A percentile compares a stretch with the other conserved stretches of the same genome.
These are phyloP conservation scores for Bromus sterilis DNA, from an alignment of 176 grass and related monocot genomes.

Conservation along the genomic window DNA sequence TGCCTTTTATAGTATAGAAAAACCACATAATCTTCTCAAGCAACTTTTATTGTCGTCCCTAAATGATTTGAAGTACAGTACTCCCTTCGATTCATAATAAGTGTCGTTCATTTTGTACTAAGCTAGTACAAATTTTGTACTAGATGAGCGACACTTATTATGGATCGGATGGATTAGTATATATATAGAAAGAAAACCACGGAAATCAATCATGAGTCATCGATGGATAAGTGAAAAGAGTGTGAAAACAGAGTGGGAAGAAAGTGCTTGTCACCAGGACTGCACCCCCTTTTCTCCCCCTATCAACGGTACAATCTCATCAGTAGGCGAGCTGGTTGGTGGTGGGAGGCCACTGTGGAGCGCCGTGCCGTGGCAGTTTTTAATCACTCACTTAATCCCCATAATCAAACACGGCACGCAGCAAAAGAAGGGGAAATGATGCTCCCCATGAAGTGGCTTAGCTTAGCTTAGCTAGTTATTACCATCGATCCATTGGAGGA, in stretches of 20 bases:
- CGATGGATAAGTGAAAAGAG: not conserved
- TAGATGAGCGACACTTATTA: no score
- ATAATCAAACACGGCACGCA: not conserved
- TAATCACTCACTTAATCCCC: not conserved
- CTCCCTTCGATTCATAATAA: no score
- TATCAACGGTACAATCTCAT: conserved; percentile 17
- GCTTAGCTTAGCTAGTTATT: not conserved
- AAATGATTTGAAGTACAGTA: no score
- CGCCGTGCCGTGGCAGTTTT: not conserved
- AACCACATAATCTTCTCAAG: no score
- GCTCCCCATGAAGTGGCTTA: not conserved
- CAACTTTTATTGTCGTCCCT: no score
- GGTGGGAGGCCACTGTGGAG: not conserved
- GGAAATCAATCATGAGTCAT: no score
- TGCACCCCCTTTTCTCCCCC: not conserved
- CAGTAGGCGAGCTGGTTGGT: conserved; percentile 11
- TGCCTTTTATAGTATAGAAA: no score
- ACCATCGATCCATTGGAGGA: not conserved
- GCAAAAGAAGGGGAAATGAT: not conserved
- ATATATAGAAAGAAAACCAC: no score
- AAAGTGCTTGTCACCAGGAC: not conserved
- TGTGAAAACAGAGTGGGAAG: not conserved
- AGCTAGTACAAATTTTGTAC: no score
- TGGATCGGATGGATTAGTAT: no score
- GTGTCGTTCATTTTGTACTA: no score